A percentile compares a stretch with the other conserved stretches of the same genome.
Conservation (phyloP, 2,329 filamentous ascomycete genomes). For the Xylaria sp. region DNA sequence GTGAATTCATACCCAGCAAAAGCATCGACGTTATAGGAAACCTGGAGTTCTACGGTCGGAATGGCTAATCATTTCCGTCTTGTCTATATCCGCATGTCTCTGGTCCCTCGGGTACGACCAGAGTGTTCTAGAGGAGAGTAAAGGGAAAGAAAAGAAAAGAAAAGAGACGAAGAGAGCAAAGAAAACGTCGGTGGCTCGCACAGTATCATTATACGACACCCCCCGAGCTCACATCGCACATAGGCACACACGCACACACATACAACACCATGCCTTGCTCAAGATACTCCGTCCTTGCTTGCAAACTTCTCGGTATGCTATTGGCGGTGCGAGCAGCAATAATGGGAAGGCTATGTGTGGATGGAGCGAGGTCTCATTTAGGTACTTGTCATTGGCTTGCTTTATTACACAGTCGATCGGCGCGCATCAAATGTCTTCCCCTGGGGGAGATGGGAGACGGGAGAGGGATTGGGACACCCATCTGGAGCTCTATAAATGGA, state of each 20-base stretch:
- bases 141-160: no score
- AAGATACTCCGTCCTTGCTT: not conserved
- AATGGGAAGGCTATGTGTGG: not conserved
- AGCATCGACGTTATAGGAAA: conserved; percentile 38
- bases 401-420: not conserved
- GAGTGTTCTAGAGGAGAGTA: conserved; percentile 11
- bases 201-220: not conserved
- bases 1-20: conserved; percentile 39
- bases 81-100: conserved; percentile 18
- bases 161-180: not conserved
- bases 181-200: not conserved
- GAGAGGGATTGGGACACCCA: not conserved
- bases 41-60: conserved; percentile 32
- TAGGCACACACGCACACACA: not conserved
- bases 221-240: no score
- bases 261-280: not conserved
- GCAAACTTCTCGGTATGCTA: not conserved
- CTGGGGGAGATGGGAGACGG: not conserved
- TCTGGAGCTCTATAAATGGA: not conserved
- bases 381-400: not conserved
- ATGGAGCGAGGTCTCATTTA: not conserved
- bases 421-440: not conserved
- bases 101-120: conserved; percentile 7
- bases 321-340: not conserved
- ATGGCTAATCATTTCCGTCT: conserved; percentile 22